Evolutionary conservation across 2,329 filamentous ascomycete species (phyloP).

Genomic region (Hypoxylon sp.): DNA sequence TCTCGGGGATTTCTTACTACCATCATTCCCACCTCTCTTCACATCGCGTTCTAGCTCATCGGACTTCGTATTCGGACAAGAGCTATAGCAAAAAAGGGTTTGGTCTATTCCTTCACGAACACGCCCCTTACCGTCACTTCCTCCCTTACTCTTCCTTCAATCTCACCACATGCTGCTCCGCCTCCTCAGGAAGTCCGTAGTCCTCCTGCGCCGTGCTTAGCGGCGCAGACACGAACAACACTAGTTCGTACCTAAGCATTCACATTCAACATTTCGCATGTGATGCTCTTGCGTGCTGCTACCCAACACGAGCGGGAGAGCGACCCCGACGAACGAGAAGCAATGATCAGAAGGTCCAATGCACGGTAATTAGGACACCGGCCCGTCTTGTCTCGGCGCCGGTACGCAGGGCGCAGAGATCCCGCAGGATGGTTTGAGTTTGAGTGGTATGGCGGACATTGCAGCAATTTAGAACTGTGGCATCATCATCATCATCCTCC

Average conservation of each 20-base stretch:
- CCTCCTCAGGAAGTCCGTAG: background rate
- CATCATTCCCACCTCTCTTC: too few species aligned
- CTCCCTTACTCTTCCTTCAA: background rate
- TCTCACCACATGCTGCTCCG: background rate
- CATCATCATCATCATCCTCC: too few species aligned
- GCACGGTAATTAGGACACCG: slow-evolving; percentile 31
- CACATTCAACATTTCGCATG: background rate
- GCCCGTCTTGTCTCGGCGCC: slow-evolving; percentile 31
- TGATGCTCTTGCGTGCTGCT: background rate
- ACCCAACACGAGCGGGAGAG: background rate
- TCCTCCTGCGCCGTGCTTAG: background rate
- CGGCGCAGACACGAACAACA: background rate
- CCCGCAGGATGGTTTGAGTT: background rate
- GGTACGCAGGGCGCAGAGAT: background rate
- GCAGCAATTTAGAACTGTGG: background rate
- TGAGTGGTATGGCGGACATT: background rate
- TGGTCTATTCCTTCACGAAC: too few species aligned
- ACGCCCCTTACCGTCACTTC: background rate
- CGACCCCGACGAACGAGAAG: background rate
- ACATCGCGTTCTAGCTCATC: too few species aligned
- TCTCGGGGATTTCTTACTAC: too few species aligned
- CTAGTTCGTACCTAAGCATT: background rate
- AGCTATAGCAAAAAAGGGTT: too few species aligned
- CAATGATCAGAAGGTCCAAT: background rate
- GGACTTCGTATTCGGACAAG: too few species aligned